phyloP scores from a whole-genome alignment of 208 protist genomes.

The Leishmania lainsoni region DNA sequence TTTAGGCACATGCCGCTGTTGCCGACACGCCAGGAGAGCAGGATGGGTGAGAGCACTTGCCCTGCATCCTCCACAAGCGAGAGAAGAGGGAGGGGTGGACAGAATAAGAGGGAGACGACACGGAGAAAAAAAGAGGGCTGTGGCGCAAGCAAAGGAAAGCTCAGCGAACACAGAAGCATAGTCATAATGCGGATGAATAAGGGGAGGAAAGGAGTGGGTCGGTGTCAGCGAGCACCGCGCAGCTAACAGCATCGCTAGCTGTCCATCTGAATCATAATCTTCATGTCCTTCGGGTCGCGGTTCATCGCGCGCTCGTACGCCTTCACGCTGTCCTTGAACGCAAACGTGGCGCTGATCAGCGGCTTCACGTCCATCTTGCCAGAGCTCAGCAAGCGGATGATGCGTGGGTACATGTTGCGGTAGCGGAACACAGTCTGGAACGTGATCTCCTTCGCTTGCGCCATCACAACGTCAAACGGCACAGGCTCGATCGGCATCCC shows the following conservation, averaged over 20 bases:
- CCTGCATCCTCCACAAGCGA: neutral
- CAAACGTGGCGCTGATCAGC: slow-evolving; percentile 51
- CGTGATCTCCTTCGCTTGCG: slow-evolving; percentile 60
- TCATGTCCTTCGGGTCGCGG: slow-evolving; percentile 46
- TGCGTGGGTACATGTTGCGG: slow-evolving; percentile 48
- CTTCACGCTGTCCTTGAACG: slow-evolving; percentile 42
- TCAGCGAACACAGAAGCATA: neutral
- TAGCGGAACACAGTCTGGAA: slow-evolving; percentile 59
- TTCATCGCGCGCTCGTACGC: slow-evolving; percentile 47
- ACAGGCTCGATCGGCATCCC: slow-evolving; percentile 51
- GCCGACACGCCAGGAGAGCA: neutral
- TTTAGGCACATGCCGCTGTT: neutral
- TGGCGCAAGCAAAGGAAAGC: neutral
- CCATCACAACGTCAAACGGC: slow-evolving; percentile 37
- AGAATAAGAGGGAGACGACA: neutral
- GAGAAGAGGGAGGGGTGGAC: neutral
- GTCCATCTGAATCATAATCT: slow-evolving; percentile 56
- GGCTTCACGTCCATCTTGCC: slow-evolving; percentile 60
- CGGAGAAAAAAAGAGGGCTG: neutral
- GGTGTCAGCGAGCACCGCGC: neutral
- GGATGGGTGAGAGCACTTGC: neutral
- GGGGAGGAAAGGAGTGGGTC: neutral
- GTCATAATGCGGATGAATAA: neutral
- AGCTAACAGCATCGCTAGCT: slow-evolving; percentile 6
- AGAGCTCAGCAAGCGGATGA: slow-evolving; percentile 45